Evolutionary conservation across 352 stramenopile genomes (phyloP).

Genomic region (Globisporangium viniferum): DNA sequence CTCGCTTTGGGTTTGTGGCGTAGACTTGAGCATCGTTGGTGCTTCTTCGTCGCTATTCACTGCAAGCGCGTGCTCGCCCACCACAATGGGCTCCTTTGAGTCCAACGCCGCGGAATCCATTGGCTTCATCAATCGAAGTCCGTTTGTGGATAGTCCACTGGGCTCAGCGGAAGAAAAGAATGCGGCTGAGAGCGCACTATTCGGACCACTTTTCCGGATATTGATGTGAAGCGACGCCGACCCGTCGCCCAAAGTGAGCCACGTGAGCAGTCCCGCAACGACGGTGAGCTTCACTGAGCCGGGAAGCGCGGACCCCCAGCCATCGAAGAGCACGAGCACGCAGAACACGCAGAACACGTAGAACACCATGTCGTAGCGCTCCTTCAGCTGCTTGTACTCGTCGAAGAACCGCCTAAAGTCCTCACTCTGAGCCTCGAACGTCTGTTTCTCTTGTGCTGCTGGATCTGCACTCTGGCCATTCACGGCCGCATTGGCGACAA

Average conservation of each 20-base stretch:
- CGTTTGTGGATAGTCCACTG: not conserved
- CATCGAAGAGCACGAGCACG: constrained; percentile 33
- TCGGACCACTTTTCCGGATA: constrained; percentile 21
- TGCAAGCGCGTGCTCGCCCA: not conserved
- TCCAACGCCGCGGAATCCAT: not conserved
- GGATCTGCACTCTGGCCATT: not conserved
- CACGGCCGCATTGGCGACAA: not conserved
- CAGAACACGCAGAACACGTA: constrained; percentile 38
- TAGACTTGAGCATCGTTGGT: not conserved
- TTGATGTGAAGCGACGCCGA: constrained; percentile 44
- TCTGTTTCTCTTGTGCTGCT: constrained; percentile 9
- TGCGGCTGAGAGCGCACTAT: constrained; percentile 17
- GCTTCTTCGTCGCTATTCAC: not conserved
- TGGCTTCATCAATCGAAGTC: not conserved
- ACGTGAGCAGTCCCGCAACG: constrained; percentile 32
- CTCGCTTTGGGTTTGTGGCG: not conserved
- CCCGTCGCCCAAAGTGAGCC: constrained; percentile 33
- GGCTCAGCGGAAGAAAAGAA: constrained; percentile 16
- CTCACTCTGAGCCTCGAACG: constrained; percentile 15
- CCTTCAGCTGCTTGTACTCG: constrained; percentile 25
- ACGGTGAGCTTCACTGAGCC: constrained; percentile 33
- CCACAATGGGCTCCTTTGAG: not conserved
- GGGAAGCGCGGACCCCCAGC: constrained; percentile 26
- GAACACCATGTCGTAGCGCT: constrained; percentile 27
- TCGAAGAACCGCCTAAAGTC: constrained; percentile 25